A percentile compares a stretch with the other conserved stretches of the same genome.
These are phyloP conservation scores for Fusarium chlamydosporum DNA, from an alignment of 2,329 filamentous ascomycete genomes.

Conservation along the genomic window DNA sequence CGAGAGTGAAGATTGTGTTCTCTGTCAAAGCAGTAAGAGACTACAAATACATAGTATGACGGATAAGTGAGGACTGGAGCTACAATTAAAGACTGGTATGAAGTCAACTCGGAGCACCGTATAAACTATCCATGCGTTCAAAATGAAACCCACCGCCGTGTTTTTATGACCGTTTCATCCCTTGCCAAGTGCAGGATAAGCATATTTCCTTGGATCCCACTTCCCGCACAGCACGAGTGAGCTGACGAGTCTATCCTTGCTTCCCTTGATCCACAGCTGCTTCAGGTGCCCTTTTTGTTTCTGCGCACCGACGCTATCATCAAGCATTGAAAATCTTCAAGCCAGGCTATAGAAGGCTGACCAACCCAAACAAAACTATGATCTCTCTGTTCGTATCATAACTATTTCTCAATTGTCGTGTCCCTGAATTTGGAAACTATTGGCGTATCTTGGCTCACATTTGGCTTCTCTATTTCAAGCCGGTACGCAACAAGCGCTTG, in stretches of 20 bases:
- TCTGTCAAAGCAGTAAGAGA: too few species aligned
- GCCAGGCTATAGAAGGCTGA: too few species aligned
- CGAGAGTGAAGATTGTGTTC: too few species aligned
- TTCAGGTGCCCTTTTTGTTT: slow-evolving; percentile 1
- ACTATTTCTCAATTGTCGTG: not conserved
- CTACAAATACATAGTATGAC: too few species aligned
- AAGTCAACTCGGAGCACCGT: not conserved
- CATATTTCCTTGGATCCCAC: not conserved
- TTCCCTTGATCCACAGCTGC: slow-evolving; percentile 1
- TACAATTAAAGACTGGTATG: too few species aligned
- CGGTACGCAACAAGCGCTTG: not conserved
- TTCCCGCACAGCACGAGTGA: not conserved
- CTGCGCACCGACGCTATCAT: not conserved
- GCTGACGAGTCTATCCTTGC: not conserved
- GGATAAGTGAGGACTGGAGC: too few species aligned
- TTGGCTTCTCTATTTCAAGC: not conserved
- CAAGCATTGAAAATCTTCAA: not conserved
- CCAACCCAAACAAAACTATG: not conserved
- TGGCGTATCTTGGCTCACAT: not conserved
- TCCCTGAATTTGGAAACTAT: not conserved
- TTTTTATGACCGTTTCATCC: not conserved
- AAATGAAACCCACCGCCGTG: not conserved
- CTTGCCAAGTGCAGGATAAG: not conserved
- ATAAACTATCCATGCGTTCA: not conserved
- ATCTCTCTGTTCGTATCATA: too few species aligned